Percentiles rank a stretch among this genome's conserved stretches.
Conservation (phyloP, 768 basidiomycete species). For the Phlebiopsis gigantea region DNA sequence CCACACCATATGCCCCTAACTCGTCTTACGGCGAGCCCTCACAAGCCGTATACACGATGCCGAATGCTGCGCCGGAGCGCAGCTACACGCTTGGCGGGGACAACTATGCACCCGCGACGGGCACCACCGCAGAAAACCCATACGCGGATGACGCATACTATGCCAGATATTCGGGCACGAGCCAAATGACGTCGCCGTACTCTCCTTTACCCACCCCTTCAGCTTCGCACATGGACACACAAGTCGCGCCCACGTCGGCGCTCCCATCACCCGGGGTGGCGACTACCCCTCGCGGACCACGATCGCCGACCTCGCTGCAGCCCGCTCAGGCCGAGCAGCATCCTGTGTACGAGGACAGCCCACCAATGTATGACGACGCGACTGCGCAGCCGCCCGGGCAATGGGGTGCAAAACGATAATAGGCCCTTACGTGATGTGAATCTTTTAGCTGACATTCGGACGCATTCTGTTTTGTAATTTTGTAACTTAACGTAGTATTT, state of each 20-base stretch:
- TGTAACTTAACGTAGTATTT: background rate
- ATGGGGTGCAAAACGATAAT: conserved; percentile 43
- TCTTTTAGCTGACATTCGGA: too few relatives aligned
- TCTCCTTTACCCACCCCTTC: conserved; percentile 11
- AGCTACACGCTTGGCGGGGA: conserved; percentile 54
- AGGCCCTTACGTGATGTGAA: too few relatives aligned
- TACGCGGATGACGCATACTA: conserved; percentile 2
- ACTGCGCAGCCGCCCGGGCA: conserved; percentile 41
- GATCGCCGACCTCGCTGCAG: conserved; percentile 12
- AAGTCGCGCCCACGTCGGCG: background rate
- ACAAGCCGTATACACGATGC: conserved; percentile 18
- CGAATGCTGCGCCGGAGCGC: conserved; percentile 33
- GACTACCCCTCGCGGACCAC: conserved; percentile 17
- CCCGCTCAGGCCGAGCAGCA: conserved; percentile 4
- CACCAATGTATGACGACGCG: conserved; percentile 63
- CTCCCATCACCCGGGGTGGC: background rate
- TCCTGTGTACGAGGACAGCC: conserved; percentile 44
- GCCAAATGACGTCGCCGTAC: conserved; percentile 10
- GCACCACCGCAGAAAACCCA: conserved; percentile 16
- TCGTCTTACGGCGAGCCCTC: conserved; percentile 10
- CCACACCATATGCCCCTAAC: conserved; percentile 15
- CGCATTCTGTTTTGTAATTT: conserved; percentile 2
- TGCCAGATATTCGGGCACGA: conserved; percentile 2
- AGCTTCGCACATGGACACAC: conserved; percentile 7
- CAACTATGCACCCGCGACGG: conserved; percentile 45